Conservation (phyloP, 2,329 filamentous ascomycete genomes). For the Sarocladiaceae sp. region DNA sequence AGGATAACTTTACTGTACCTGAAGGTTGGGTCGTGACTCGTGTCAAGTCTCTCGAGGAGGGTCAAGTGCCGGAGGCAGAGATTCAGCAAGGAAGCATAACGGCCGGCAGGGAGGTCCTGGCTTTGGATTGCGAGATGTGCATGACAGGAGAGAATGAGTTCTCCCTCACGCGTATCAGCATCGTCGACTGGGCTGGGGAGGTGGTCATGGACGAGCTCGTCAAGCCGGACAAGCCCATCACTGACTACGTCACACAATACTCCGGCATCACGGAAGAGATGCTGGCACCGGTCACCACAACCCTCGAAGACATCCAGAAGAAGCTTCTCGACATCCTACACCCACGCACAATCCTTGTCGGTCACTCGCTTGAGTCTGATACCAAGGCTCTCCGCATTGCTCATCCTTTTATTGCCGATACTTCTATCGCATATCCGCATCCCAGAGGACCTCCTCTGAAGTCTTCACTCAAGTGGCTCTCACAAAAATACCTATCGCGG, state of each 20-base stretch:
- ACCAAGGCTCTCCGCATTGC: slow-evolving; percentile 77
- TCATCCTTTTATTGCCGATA: slow-evolving; percentile 92
- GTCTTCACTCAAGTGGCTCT: slow-evolving; percentile 82
- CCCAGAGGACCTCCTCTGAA: slow-evolving; percentile 84
- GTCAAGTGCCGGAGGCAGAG: slow-evolving; percentile 58
- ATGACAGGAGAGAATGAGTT: slow-evolving; percentile 73
- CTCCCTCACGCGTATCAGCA: slow-evolving; percentile 81
- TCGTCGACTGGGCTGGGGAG: slow-evolving; percentile 79
- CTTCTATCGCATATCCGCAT: slow-evolving; percentile 83
- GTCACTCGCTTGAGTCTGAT: slow-evolving; percentile 78
- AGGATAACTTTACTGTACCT: slow-evolving; percentile 45
- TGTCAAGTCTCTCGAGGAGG: slow-evolving; percentile 61
- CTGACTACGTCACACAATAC: slow-evolving; percentile 84
- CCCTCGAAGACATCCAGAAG: slow-evolving; percentile 72
- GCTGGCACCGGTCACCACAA: slow-evolving; percentile 78
- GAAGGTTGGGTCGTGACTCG: slow-evolving; percentile 79
- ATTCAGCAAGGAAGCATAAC: slow-evolving; percentile 79
- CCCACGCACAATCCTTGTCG: slow-evolving; percentile 66
- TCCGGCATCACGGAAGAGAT: slow-evolving; percentile 89
- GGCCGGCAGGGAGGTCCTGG: slow-evolving; percentile 69
- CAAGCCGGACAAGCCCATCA: slow-evolving; percentile 81
- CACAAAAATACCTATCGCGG: slow-evolving; percentile 75
- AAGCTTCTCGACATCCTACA: slow-evolving; percentile 67
- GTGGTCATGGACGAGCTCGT: slow-evolving; percentile 85
- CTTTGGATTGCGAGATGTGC: slow-evolving; percentile 97